phyloP scores from a whole-genome alignment of 2,329 filamentous ascomycete species.

The Uncinocarpus reesii region DNA sequence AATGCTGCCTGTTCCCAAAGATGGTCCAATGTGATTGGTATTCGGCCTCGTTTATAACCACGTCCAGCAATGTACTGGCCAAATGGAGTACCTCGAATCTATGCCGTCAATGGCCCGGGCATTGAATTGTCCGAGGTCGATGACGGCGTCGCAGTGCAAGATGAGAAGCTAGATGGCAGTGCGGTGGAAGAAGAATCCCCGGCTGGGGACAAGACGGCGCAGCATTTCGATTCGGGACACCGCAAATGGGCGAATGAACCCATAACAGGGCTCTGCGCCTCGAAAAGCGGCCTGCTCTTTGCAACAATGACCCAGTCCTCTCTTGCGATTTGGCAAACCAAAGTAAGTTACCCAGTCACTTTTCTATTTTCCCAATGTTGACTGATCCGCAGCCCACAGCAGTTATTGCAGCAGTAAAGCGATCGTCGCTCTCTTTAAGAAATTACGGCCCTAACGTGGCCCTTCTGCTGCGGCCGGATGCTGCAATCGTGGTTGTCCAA shows the following conservation, averaged over 20 bases:
- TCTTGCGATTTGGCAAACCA: constrained; percentile 93
- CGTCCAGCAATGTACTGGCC: constrained; percentile 41
- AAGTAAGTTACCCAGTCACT: constrained; percentile 44
- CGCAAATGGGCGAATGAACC: constrained; percentile 47
- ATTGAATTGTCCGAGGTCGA: constrained; percentile 25
- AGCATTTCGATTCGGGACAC: constrained; percentile 23
- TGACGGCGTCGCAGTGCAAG: constrained; percentile 19
- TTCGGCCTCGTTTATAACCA: constrained; percentile 22
- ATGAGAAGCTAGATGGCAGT: constrained; percentile 43
- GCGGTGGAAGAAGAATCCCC: neutral
- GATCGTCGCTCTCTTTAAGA: constrained; percentile 66
- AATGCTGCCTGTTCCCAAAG: constrained; percentile 22
- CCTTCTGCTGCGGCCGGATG: constrained; percentile 79
- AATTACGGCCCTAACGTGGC: constrained; percentile 79
- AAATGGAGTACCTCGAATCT: constrained; percentile 41
- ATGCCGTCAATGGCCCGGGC: constrained; percentile 38
- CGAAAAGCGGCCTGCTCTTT: constrained; percentile 72
- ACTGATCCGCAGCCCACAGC: constrained; percentile 61
- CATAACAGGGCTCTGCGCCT: constrained; percentile 64
- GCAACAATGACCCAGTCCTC: constrained; percentile 75
- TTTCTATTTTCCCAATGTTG: constrained; percentile 20
- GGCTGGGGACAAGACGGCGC: constrained; percentile 29
- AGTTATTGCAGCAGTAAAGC: constrained; percentile 71
- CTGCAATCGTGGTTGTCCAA: constrained; percentile 81
- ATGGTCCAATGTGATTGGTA: constrained; percentile 29